Evolutionary conservation across 1,284 basidiomycete genomes (phyloP).

Genomic region (Moniliophthora roreri): DNA sequence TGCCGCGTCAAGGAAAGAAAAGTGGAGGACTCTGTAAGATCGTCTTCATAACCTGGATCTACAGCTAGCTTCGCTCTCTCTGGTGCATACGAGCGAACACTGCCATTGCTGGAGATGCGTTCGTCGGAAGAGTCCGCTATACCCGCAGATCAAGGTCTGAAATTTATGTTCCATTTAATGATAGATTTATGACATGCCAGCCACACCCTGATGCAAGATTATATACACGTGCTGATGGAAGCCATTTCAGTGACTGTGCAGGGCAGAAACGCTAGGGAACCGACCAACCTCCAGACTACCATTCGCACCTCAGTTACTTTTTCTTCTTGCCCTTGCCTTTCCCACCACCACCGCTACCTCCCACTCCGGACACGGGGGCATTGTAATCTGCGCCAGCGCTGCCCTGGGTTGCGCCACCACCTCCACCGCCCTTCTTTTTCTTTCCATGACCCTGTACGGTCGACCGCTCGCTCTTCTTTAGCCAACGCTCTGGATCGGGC

Average conservation of each 20-base stretch:
- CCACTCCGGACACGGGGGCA: conserved; percentile 24
- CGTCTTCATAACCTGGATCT: too few species aligned
- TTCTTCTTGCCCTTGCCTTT: conserved; percentile 40
- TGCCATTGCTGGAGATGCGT: too few species aligned
- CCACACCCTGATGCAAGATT: background rate
- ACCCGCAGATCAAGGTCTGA: too few species aligned
- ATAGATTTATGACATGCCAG: background rate
- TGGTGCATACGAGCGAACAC: too few species aligned
- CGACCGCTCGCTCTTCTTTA: conserved; percentile 67
- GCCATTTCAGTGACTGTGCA: conserved; percentile 7
- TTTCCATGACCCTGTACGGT: conserved; percentile 45
- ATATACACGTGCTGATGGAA: conserved; percentile 2
- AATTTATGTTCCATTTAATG: too few species aligned
- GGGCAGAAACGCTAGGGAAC: conserved; percentile 8
- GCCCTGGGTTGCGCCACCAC: conserved; percentile 69
- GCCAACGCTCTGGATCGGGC: conserved; percentile 80
- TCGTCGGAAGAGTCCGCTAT: too few species aligned
- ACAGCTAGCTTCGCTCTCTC: too few species aligned
- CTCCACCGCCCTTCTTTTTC: conserved; percentile 48
- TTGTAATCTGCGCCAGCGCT: conserved; percentile 30
- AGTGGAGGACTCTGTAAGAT: too few species aligned
- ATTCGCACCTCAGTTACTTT: conserved; percentile 26
- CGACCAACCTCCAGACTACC: conserved; percentile 7
- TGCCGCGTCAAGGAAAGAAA: too few species aligned
- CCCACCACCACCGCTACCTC: conserved; percentile 40